Percentiles rank a stretch among this genome's conserved stretches.
Evolutionary conservation across 345 rosid species (phyloP).

Genomic region (Eucalyptus rudis): DNA sequence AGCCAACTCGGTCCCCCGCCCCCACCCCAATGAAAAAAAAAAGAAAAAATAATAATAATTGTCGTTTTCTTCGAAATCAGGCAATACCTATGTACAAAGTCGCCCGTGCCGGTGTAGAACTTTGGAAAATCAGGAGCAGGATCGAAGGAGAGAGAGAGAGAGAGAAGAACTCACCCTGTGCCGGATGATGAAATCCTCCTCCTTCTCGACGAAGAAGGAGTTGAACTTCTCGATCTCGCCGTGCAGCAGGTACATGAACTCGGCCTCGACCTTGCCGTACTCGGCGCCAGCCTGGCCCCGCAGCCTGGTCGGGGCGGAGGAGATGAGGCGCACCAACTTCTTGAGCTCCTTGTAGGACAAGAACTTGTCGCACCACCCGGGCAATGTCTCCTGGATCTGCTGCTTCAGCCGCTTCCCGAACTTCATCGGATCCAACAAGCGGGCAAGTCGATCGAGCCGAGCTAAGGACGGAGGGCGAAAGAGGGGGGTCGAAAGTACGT

Average conservation of each 20-base stretch:
- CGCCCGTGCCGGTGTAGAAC: not conserved
- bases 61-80: no score
- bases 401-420: slow-evolving; percentile 80
- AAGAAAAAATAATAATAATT: no score
- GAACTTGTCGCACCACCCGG: slow-evolving; percentile 74
- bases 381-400: slow-evolving; percentile 66
- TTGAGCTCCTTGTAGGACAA: slow-evolving; percentile 67
- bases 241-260: slow-evolving; percentile 50
- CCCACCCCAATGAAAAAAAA: no score
- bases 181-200: slow-evolving; percentile 82
- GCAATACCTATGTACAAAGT: not conserved
- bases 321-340: slow-evolving; percentile 45
- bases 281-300: not conserved
- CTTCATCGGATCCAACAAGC: slow-evolving; percentile 33
- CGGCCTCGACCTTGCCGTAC: slow-evolving; percentile 21
- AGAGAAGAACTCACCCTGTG: slow-evolving; percentile 35
- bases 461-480: not conserved
- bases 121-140: not conserved
- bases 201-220: slow-evolving; percentile 69
- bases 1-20: not conserved
- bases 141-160: not conserved
- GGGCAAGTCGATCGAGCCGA: not conserved
- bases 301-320: slow-evolving; percentile 11
- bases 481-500: not conserved
- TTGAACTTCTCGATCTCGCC: slow-evolving; percentile 84